Conservation (phyloP, 352 stramenopile genomes). For the Phytophthora boehmeriae region DNA sequence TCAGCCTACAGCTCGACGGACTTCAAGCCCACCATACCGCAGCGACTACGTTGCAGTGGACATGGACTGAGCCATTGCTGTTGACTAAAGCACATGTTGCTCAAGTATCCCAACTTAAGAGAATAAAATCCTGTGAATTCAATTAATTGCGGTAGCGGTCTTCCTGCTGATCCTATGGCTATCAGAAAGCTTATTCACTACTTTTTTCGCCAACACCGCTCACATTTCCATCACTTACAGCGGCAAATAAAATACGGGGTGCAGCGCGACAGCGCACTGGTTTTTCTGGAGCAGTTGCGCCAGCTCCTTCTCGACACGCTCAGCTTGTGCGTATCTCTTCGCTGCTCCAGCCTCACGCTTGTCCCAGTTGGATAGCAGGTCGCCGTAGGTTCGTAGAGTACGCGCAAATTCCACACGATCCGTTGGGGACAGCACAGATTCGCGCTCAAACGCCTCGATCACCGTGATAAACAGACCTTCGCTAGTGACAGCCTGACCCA, state of each 20-base stretch:
- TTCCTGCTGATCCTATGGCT: constrained; percentile 7
- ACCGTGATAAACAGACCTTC: constrained; percentile 76
- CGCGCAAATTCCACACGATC: constrained; percentile 75
- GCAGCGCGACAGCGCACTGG: constrained; percentile 36
- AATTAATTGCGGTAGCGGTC: not conserved
- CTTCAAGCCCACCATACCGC: constrained; percentile 47
- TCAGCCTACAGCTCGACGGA: constrained; percentile 23
- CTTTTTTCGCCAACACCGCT: not conserved
- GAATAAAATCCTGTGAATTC: not conserved
- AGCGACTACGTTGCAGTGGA: constrained; percentile 63
- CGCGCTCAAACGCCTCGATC: constrained; percentile 72
- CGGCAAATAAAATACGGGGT: constrained; percentile 62
- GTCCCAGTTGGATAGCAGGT: constrained; percentile 61
- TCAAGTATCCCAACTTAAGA: not conserved
- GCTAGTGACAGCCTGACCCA: constrained; percentile 73
- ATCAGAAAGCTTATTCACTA: constrained; percentile 1
- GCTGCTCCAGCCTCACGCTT: constrained; percentile 51
- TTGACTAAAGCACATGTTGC: not conserved
- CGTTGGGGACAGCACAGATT: constrained; percentile 49
- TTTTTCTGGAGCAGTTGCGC: constrained; percentile 32
- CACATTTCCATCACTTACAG: constrained; percentile 33
- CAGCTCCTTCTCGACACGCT: constrained; percentile 44
- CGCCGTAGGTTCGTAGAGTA: constrained; percentile 61
- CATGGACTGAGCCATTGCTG: constrained; percentile 31
- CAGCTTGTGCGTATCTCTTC: constrained; percentile 49